Evolutionary conservation across 345 rosid species (phyloP), one percentile per base, ranked within the genome.

Genomic region (Gossypium raimondii): DNA sequence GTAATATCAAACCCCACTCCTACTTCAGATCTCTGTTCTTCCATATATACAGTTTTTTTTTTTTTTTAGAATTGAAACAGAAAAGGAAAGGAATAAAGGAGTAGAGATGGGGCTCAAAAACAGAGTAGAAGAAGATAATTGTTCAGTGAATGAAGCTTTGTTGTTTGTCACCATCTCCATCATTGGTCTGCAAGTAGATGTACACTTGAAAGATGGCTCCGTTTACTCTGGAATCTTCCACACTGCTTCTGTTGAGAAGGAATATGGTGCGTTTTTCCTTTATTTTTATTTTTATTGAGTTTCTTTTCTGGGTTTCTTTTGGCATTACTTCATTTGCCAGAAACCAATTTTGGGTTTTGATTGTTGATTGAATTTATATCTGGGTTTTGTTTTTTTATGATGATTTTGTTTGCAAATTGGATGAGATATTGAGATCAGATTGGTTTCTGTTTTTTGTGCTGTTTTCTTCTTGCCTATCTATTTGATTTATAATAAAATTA

Each of bases 151-250:
- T 70, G 94, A 92, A 22, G 76, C 91, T 75, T 69, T 89, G 81
- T 80, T 94, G 80, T 78, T 84, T 71, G 93, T 92, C 7, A 90
- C 93, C 48, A 83, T 88, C 89, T 80, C 87, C 79, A 83, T 94
- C 66, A 82, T 92, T 81, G 98, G 91, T 65, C 81, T 85, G 75
- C 91, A 87, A 7, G 98, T 89, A 76, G 93, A 94, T 51, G 97
- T 90, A 47, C 89, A 90, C 74, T 82, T 90, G 78, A 88, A 79
- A 78, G 95, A 94, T 68, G 97, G 97, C 59, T 90, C 98, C 48
- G 86, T 89, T 50, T 90, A 80, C 52, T 89, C 97, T 52, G 98
- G 98, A 20, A 76, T 84, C 73, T 89, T 90, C 80, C 86, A 88
- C 84, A 89, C 98, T 67, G 94, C 94, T 56, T 92, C 93, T 75